Percentiles rank a stretch among this genome's conserved stretches.
phyloP scores from a whole-genome alignment of 805 yeast genomes.

The Cyberlindnera maclurae region DNA sequence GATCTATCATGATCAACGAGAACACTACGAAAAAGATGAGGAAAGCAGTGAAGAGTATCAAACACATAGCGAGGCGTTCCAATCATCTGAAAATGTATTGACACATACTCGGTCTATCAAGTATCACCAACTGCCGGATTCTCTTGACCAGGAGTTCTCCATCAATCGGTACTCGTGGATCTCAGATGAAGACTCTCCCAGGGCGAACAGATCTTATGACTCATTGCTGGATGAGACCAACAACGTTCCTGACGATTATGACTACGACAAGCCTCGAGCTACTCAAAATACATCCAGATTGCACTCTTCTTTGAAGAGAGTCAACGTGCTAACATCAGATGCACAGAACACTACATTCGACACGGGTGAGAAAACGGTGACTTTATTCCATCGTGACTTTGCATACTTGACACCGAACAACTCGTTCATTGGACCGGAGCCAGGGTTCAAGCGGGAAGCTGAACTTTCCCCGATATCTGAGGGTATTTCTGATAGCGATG shows the following conservation, averaged over 20 bases:
- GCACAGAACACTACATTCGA: slow-evolving; percentile 29
- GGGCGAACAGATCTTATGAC: slow-evolving; percentile 27
- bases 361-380: slow-evolving; percentile 31
- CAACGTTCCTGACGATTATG: slow-evolving; percentile 38
- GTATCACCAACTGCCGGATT: slow-evolving; percentile 31
- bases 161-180: slow-evolving; percentile 21
- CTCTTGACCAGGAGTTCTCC: slow-evolving; percentile 30
- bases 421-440: slow-evolving; percentile 19
- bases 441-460: slow-evolving; percentile 12
- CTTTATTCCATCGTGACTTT: slow-evolving; percentile 23
- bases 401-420: slow-evolving; percentile 17
- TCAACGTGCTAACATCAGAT: slow-evolving; percentile 18
- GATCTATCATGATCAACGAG: too few species aligned
- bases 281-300: slow-evolving; percentile 4
- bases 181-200: slow-evolving; percentile 20
- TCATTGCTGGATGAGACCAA: slow-evolving; percentile 45
- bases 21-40: too few species aligned
- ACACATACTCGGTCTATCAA: slow-evolving; percentile 21
- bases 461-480: slow-evolving; percentile 25
- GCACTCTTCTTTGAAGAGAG: slow-evolving; percentile 10
- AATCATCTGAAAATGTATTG: too few species aligned
- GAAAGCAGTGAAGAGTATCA: too few species aligned
- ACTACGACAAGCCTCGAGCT: slow-evolving; percentile 5
- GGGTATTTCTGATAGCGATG: slow-evolving; percentile 3
- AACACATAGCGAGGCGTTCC: too few species aligned